phyloP scores from a whole-genome alignment of 495 filamentous ascomycete species.

The Aspergillus affinis region DNA sequence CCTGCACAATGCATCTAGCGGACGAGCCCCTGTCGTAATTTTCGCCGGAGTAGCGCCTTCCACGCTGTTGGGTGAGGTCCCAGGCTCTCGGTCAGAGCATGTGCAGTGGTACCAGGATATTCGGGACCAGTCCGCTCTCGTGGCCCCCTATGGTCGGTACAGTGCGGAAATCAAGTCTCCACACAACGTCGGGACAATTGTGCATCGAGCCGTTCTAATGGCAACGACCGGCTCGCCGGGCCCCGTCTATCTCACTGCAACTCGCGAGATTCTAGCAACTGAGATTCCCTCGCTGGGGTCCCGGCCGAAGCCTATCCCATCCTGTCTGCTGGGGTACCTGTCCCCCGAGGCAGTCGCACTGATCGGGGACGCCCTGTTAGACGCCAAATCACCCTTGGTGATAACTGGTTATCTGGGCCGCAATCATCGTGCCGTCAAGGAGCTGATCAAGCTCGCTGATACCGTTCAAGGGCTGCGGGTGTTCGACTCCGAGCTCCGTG shows the following conservation, averaged over 20 bases:
- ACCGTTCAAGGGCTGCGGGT: slow-evolving; percentile 21
- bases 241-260: slow-evolving; percentile 32
- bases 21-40: slow-evolving; percentile 29
- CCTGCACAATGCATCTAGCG: slow-evolving; percentile 29
- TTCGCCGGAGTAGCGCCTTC: slow-evolving; percentile 27
- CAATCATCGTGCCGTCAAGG: slow-evolving; percentile 23
- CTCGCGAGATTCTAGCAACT: slow-evolving; percentile 28
- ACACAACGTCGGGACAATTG: slow-evolving; percentile 23
- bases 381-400: slow-evolving; percentile 24
- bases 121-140: slow-evolving; percentile 24
- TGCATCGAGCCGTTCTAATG: slow-evolving; percentile 28
- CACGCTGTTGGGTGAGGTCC: slow-evolving; percentile 23
- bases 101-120: slow-evolving; percentile 32
- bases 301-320: slow-evolving; percentile 14
- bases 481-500: slow-evolving; percentile 23
- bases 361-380: slow-evolving; percentile 19
- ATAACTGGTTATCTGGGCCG: slow-evolving; percentile 29
- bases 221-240: slow-evolving; percentile 28
- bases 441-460: slow-evolving; percentile 22
- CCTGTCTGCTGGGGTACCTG: slow-evolving; percentile 11
- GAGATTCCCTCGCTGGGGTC: slow-evolving; percentile 13
- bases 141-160: slow-evolving; percentile 26
- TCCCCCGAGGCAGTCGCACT: slow-evolving; percentile 17
- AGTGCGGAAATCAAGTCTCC: slow-evolving; percentile 27
- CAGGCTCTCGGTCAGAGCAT: slow-evolving; percentile 28